Percentiles rank a stretch among this genome's conserved stretches.
These are phyloP conservation scores for Zasmidium angulare DNA, from an alignment of 2,329 filamentous ascomycete genomes.

Conservation along the genomic window DNA sequence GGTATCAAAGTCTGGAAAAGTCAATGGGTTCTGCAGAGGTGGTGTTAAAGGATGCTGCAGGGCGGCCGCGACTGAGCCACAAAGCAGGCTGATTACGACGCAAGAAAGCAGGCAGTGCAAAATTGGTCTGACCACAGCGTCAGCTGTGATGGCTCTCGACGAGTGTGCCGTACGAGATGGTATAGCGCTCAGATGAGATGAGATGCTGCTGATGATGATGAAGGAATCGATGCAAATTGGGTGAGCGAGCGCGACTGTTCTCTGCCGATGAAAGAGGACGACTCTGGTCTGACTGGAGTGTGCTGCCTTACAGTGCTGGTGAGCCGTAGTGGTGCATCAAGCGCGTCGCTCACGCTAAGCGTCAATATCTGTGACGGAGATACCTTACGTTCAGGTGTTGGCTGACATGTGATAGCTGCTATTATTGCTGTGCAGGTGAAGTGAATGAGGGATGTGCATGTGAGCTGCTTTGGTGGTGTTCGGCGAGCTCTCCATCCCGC, in stretches of 20 bases:
- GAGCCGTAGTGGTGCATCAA: not conserved
- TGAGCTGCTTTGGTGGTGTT: too few species aligned
- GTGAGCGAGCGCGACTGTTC: not conserved
- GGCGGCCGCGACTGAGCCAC: slow-evolving; percentile 4
- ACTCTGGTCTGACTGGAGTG: not conserved
- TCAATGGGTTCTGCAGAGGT: not conserved
- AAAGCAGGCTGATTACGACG: slow-evolving; percentile 5
- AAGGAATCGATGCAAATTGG: not conserved
- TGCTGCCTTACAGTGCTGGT: not conserved
- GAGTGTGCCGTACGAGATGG: not conserved
- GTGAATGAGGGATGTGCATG: not conserved
- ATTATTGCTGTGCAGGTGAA: not conserved
- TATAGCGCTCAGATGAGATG: not conserved
- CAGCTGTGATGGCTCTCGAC: not conserved
- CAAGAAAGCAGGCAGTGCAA: slow-evolving; percentile 23
- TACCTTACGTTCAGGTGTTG: not conserved
- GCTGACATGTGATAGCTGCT: not conserved
- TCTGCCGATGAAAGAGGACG: not conserved
- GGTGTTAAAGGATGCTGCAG: slow-evolving; percentile 5
- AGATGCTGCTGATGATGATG: not conserved
- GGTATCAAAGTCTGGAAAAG: not conserved
- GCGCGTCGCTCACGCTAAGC: not conserved
- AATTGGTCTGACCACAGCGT: slow-evolving; percentile 12
- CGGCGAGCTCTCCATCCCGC: not conserved
- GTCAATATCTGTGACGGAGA: too few species aligned